Evolutionary conservation across 2,329 filamentous ascomycete species (phyloP), one percentile per base, ranked within the genome.

Genomic region (Paecilomyces sp.): DNA sequence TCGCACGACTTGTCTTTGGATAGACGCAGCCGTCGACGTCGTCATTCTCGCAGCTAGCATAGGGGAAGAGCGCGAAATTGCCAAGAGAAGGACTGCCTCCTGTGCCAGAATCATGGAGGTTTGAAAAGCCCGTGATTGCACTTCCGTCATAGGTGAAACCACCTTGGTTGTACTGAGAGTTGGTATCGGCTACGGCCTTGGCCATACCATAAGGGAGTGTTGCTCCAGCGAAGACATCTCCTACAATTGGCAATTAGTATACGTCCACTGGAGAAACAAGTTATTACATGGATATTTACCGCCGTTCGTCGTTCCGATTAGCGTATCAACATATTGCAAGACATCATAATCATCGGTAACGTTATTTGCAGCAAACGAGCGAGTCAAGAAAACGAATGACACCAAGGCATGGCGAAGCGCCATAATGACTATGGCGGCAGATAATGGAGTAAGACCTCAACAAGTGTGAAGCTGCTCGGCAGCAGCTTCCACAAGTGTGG

Each of bases 61-160:
- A 87, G 0, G 88, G 82, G 64, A 91, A 91, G 1, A 91, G 75
- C 1, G 88, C 85, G 58, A 91, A 91, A 67, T 90, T 90, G 5
- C 88, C 88, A 1, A 91, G 76, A 3, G 86, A 89, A 0, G 88
- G 86, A 11, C 73, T 67, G 34, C 76, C 77, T 57, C 79, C 80
- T 53, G 79, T 82, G 9, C 80, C 80, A 13, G 74, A 77, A 65
- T 82, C 80, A 60, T 83, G 81, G 73, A 82, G 75, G 8, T 74
- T 71, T 8, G 72, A 75, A 67, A 84, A 84, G 11, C 82, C 82
- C 11, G 78, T 80, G 55, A 84, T 73, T 47, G 73, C 77, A 59
- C 77, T 79, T 15, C 77, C 79, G 62, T 84, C 82, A 1, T 77
- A 78, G 6, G 82, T 77, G 66, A 83, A 85, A 1, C 83, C 83